phyloP scores from a whole-genome alignment of 1,284 basidiomycete species.

The Cryptococcus maquisensis region DNA sequence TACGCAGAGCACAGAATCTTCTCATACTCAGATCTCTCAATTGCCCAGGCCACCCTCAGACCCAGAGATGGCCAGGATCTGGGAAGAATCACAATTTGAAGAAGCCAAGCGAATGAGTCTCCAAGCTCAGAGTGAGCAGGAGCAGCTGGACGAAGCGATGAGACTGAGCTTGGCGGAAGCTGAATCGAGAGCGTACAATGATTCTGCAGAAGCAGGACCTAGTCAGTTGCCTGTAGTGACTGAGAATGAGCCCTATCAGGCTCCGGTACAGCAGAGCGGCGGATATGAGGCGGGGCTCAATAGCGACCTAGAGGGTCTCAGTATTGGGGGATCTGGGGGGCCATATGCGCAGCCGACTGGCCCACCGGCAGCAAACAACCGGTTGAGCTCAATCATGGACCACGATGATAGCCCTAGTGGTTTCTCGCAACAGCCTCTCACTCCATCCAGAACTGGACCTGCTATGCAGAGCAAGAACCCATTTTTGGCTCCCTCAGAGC shows the following conservation, averaged over 20 bases:
- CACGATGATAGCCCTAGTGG: constrained; percentile 5
- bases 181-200: constrained; percentile 9
- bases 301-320: constrained; percentile 9
- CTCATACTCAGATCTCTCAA: not conserved
- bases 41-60: constrained; percentile 14
- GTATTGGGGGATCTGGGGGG: not conserved
- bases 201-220: not conserved
- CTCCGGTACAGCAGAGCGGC: no score
- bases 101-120: constrained; percentile 39
- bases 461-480: constrained; percentile 41
- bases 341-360: not conserved
- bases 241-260: constrained; percentile 3
- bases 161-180: constrained; percentile 33
- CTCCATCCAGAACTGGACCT: constrained; percentile 22
- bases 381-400: constrained; percentile 8
- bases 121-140: constrained; percentile 31
- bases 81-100: constrained; percentile 42
- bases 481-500: constrained; percentile 63
- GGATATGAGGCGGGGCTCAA: not conserved
- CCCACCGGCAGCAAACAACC: not conserved
- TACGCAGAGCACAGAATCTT: not conserved
- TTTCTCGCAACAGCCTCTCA: constrained; percentile 6
- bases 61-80: constrained; percentile 27
- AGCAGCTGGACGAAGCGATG: constrained; percentile 41
- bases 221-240: not conserved